Conservation (phyloP, 805 yeast species). For the Nakazawaea siamensis region DNA sequence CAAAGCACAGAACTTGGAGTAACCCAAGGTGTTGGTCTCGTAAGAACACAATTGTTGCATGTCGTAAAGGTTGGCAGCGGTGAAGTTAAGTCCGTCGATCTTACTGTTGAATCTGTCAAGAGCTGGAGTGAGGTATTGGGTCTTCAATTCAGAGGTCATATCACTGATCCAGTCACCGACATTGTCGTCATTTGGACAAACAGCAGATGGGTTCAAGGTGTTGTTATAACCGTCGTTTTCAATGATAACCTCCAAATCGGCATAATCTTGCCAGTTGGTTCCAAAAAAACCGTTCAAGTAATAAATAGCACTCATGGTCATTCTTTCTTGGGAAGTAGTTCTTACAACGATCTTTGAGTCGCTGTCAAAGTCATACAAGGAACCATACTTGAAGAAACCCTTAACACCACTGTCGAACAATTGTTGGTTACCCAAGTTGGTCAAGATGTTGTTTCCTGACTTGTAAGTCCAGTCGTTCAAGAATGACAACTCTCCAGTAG, state of each 20-base stretch:
- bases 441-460: conserved; percentile 12
- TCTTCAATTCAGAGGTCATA: not conserved
- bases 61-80: conserved; percentile 21
- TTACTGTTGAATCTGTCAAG: conserved; percentile 4
- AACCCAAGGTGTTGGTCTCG: conserved; percentile 31
- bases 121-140: not conserved
- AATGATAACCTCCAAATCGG: conserved; percentile 13
- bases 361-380: conserved; percentile 10
- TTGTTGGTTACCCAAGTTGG: conserved; percentile 15
- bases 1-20: conserved; percentile 29
- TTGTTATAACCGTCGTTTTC: conserved; percentile 14
- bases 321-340: conserved; percentile 38
- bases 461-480: conserved; percentile 9
- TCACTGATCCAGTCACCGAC: not conserved
- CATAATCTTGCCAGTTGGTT: conserved; percentile 14
- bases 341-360: conserved; percentile 13
- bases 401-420: conserved; percentile 15
- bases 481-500: conserved; percentile 7
- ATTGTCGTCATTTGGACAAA: conserved; percentile 11
- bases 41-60: conserved; percentile 32
- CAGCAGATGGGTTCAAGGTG: conserved; percentile 13
- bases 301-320: conserved; percentile 35
- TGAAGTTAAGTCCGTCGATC: conserved; percentile 18
- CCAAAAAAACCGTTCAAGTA: conserved; percentile 45
- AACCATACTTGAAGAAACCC: conserved; percentile 14